phyloP scores from a whole-genome alignment of 768 basidiomycete genomes.

The Strobilomyces confusus region DNA sequence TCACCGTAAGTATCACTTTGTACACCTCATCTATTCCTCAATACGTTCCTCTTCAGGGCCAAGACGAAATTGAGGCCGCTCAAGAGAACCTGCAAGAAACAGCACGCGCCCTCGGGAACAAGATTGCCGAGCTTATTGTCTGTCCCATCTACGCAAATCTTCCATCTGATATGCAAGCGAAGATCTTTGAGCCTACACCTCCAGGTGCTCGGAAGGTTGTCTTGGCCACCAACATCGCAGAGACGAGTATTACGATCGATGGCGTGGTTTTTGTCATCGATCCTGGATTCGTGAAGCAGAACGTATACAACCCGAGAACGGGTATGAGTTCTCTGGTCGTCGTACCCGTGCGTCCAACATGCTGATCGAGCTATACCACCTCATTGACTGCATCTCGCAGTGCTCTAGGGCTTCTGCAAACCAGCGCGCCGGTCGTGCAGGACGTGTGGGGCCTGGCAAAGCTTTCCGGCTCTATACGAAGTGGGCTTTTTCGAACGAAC shows the following conservation, averaged over 20 bases:
- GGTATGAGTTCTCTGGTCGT: conserved; percentile 97
- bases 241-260: conserved; percentile 98
- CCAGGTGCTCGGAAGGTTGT: conserved; percentile 97
- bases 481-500: conserved; percentile 94
- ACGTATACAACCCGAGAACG: conserved; percentile 96
- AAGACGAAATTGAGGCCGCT: conserved; percentile 98
- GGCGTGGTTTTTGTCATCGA: conserved; percentile 99
- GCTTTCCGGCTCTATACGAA: conserved; percentile 98
- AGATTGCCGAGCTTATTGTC: conserved; percentile 89
- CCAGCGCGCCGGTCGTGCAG: conserved; percentile 94
- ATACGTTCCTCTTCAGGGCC: conserved; percentile 49
- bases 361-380: not conserved
- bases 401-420: conserved; percentile 97
- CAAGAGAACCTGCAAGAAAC: conserved; percentile 97
- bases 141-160: conserved; percentile 99
- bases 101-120: conserved; percentile 90
- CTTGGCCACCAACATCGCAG: conserved; percentile 98
- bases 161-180: conserved; percentile 99
- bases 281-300: conserved; percentile 99
- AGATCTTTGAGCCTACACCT: conserved; percentile 98
- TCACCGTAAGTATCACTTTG: conserved; percentile 60
- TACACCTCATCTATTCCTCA: not conserved
- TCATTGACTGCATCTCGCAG: conserved; percentile 34
- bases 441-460: conserved; percentile 97
- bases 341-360: conserved; percentile 70